A percentile compares a stretch with the other conserved stretches of the same genome.
Conservation (phyloP, 2,329 filamentous ascomycete species). For the Colletotrichum endophyticum region DNA sequence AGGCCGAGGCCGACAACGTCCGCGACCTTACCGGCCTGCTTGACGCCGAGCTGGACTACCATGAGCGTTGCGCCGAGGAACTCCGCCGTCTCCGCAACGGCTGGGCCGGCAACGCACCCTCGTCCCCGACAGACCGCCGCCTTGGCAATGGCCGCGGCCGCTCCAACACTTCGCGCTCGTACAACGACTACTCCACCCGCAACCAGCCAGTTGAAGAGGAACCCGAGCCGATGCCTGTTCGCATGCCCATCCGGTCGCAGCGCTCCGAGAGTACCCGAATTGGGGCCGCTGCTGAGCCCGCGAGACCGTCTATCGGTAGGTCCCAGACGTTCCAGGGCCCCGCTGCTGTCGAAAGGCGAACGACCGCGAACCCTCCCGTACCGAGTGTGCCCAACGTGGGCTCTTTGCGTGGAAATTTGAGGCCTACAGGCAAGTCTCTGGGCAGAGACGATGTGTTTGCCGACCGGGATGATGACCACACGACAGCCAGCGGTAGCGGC, state of each 20-base stretch:
- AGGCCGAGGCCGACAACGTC: slow-evolving; percentile 84
- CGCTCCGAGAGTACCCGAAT: slow-evolving; percentile 17
- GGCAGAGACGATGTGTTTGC: slow-evolving; percentile 50
- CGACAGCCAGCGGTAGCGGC: slow-evolving; percentile 53
- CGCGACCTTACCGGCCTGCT: slow-evolving; percentile 81
- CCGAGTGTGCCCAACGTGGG: slow-evolving; percentile 32
- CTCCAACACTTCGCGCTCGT: slow-evolving; percentile 54
- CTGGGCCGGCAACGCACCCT: slow-evolving; percentile 38
- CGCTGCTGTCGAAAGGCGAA: slow-evolving; percentile 18
- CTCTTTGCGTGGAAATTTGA: slow-evolving; percentile 45
- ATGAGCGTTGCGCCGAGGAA: slow-evolving; percentile 88
- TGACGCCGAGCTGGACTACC: slow-evolving; percentile 88
- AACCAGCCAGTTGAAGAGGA: slow-evolving; percentile 33
- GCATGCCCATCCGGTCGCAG: slow-evolving; percentile 50
- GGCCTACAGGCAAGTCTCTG: slow-evolving; percentile 45
- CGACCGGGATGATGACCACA: slow-evolving; percentile 54
- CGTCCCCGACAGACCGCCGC: slow-evolving; percentile 23
- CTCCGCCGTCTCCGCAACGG: slow-evolving; percentile 61
- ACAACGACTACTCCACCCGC: slow-evolving; percentile 34
- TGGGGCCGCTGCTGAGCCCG: slow-evolving; percentile 36
- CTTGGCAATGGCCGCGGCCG: slow-evolving; percentile 39
- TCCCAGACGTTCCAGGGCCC: slow-evolving; percentile 43
- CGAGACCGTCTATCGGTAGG: slow-evolving; percentile 40
- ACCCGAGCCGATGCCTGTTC: slow-evolving; percentile 36
- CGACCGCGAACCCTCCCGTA: slow-evolving; percentile 1